These are phyloP conservation scores for Pyrenochaeta sp. DNA, from an alignment of 2,329 filamentous ascomycete genomes.

Conservation along the genomic window DNA sequence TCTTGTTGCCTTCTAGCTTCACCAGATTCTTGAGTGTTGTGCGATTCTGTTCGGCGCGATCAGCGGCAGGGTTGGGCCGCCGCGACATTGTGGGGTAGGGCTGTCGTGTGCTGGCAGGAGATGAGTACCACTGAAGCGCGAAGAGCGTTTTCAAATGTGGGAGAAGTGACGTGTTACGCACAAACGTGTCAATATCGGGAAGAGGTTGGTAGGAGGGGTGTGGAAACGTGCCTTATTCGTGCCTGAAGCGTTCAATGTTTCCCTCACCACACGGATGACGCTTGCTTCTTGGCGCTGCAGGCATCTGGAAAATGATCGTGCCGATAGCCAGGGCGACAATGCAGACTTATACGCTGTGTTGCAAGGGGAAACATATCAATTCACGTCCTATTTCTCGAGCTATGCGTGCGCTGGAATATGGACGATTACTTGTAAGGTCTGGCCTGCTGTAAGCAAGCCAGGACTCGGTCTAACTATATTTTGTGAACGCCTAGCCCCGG, in stretches of 20 bases:
- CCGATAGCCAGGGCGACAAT: background rate
- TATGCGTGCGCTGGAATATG: background rate
- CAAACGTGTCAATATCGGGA: background rate
- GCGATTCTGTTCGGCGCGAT: slow-evolving; percentile 91
- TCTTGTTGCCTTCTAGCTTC: slow-evolving; percentile 95
- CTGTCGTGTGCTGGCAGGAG: slow-evolving; percentile 13
- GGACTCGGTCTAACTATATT: background rate
- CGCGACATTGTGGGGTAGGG: slow-evolving; percentile 72
- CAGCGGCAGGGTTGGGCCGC: slow-evolving; percentile 80
- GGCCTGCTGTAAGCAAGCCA: background rate
- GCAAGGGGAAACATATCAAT: no score
- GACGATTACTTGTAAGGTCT: background rate
- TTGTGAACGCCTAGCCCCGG: slow-evolving; percentile 22
- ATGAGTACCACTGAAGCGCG: background rate
- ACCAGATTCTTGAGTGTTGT: slow-evolving; percentile 92
- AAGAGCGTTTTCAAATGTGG: background rate
- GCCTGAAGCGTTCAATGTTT: slow-evolving; percentile 20
- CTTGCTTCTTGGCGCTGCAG: slow-evolving; percentile 6
- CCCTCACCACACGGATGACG: slow-evolving; percentile 20
- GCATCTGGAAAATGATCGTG: background rate
- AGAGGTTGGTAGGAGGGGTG: slow-evolving; percentile 6
- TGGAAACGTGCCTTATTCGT: slow-evolving; percentile 20
- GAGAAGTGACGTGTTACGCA: no score
- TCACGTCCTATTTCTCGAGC: no score
- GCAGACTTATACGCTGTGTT: no score